Base-by-base conservation (phyloP, 1,284 basidiomycete species). In the Polyporus tsugae region DNA sequence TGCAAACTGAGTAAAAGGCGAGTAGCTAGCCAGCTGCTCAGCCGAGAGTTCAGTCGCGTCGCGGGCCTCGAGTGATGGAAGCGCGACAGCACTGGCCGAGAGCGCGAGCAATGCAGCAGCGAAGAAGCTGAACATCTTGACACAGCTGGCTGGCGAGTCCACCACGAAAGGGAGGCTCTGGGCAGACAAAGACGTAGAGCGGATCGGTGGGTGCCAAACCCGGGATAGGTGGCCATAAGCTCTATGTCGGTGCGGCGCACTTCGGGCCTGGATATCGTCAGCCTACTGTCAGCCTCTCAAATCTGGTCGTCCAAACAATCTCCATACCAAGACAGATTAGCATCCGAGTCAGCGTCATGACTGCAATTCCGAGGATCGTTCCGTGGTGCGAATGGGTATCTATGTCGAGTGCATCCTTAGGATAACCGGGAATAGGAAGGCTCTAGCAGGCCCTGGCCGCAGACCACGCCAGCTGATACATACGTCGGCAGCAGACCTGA, bases 1-100 rank as follows among this genome's bases (percentile, higher is more conserved):
- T 38, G 87, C 85, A 70, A 87, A 84, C 74, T 86, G 78, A 0
- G 83, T 81, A 68, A 82, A 87, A 4, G 85, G 84, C 13, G 78
- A 77, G 58, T 84, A 80, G 19, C 70, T 74, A 4, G 79, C 67
- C 25, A 87, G 29, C 19, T 70, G 29, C 29, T 29, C 29, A 29
- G 29, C 29, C 9, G 71, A 57, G 6, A 72, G 10, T 19, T 38
- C 1, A 1, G 41, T 68, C 6, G 62, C 64, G 13, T 22, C 64
- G 15, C 68, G 71, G 6, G 52, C 42, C 10, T 57, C 53, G 29
- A 52, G 68, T 13, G 66, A 22, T 41, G 71, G 68, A 35, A 63
- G 60, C 6, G 64, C 66, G 6, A 57, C 55, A 6, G 49, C 64
- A 35, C 15, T 52, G 17, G 36, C 58, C 9, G 46, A 6, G 36